phyloP scores from a whole-genome alignment of 164 flowering plant genomes.

The Nelumbo lutea region DNA sequence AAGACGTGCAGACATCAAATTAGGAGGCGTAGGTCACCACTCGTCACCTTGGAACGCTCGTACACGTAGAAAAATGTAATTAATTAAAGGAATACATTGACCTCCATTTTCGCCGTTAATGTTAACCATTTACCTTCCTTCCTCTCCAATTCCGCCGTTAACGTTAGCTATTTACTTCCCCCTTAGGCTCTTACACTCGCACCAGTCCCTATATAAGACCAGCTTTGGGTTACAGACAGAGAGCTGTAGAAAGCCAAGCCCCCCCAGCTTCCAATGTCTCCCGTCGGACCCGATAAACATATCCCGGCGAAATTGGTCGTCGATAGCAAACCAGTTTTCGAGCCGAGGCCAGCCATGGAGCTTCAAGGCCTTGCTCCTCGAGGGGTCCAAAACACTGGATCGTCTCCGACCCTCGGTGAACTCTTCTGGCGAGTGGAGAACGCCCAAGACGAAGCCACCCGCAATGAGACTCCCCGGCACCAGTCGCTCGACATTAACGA shows the following conservation, averaged over 20 bases:
- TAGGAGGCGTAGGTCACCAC: slow-evolving; percentile 26
- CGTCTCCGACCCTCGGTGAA: slow-evolving; percentile 24
- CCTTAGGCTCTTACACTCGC: background rate
- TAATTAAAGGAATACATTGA: no score
- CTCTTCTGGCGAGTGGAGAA: slow-evolving; percentile 25
- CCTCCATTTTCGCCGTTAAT: background rate
- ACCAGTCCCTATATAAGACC: no score
- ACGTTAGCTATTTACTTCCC: background rate
- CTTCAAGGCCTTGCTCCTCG: background rate
- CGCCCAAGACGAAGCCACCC: slow-evolving; percentile 24
- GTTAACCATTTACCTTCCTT: background rate
- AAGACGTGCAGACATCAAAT: slow-evolving; percentile 21
- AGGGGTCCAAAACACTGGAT: background rate
- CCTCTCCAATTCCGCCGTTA: background rate
- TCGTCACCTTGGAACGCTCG: background rate
- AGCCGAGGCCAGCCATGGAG: slow-evolving; percentile 6
- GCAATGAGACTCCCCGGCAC: slow-evolving; percentile 59
- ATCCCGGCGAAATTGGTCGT: background rate
- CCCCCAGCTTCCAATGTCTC: slow-evolving; percentile 6
- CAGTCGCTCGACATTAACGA: slow-evolving; percentile 35
- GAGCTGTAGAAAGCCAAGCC: background rate
- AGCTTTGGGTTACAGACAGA: no score
- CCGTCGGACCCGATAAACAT: background rate
- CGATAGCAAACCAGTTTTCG: background rate
- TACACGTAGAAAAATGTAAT: no score